phyloP scores from a whole-genome alignment of 2,329 filamentous ascomycete genomes.

The Hyphodiscus sp. region DNA sequence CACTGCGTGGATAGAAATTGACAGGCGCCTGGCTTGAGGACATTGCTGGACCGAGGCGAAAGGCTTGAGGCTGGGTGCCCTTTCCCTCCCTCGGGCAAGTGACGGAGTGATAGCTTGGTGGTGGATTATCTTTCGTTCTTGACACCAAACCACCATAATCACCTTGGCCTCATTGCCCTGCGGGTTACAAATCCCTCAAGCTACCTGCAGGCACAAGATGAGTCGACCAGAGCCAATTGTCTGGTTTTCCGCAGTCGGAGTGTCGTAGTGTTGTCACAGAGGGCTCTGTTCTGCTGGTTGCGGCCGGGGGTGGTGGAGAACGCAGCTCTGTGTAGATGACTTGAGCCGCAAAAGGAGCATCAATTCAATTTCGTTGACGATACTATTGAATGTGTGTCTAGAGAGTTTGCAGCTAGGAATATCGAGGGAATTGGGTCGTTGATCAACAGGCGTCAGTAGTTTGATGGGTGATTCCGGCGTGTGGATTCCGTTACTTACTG shows the following conservation, averaged over 20 bases:
- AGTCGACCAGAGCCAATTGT: not conserved
- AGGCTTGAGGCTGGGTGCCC: not conserved
- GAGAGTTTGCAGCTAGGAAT: not conserved
- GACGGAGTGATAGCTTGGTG: not conserved
- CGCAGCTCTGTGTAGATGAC: not conserved
- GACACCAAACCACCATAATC: not conserved
- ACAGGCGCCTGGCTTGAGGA: constrained; percentile 14
- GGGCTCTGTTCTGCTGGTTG: not conserved
- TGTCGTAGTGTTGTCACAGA: not conserved
- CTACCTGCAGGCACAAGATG: not conserved
- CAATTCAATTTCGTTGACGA: not conserved
- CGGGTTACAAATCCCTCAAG: not conserved
- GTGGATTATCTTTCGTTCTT: not conserved
- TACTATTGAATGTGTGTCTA: not conserved
- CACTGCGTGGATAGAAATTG: constrained; percentile 17
- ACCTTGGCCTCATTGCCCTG: not conserved
- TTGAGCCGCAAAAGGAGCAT: not conserved
- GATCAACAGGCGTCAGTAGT: not conserved
- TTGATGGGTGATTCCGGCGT: not conserved
- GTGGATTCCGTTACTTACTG: too few relatives aligned
- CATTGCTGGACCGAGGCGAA: constrained; percentile 14
- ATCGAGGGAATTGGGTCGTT: not conserved
- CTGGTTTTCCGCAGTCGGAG: not conserved
- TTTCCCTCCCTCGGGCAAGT: not conserved
- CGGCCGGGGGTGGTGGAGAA: not conserved